Base-by-base conservation (phyloP, 495 filamentous ascomycete species). In the Penicillium pancosmium region DNA sequence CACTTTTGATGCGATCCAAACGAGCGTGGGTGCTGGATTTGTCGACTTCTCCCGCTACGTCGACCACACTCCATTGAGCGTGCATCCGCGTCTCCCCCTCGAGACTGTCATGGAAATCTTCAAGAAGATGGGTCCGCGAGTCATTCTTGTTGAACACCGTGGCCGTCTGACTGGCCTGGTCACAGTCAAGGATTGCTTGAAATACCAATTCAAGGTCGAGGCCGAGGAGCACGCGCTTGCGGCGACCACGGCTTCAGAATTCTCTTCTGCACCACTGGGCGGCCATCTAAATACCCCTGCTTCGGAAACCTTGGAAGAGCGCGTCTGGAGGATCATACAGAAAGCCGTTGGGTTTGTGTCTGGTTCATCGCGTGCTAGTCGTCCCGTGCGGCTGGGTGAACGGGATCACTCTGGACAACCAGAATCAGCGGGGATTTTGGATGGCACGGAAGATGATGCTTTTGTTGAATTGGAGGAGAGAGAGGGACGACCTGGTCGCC, bases 51-150 rank as follows among this genome's bases (percentile, higher is more conserved):
- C 86, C 63, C 86, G 87, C 33, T 97, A 93, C 68, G 88, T 96
- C 40, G 92, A 98, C 71, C 83, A 91, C 47, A 96, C 93, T 0
- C 94, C 95, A 5, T 80, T 98, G 5, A 88, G 92, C 2, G 92
- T 92, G 7, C 95, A 98, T 68, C 94, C 94, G 0, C 88, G 91
- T 2, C 85, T 97, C 6, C 91, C 93, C 0, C 84, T 98, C 0
- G 94, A 98, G 73, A 98, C 94, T 0, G 94, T 97, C 46, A 97
- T 98, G 92, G 94, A 98, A 70, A 85, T 98, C 46, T 98, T 98
- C 81, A 93, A 94, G 69, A 98, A 98, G 79, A 93, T 98, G 74
- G 94, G 95, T 0, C 94, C 94, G 3, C 86, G 95, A 2, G 92
- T 97, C 12, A 91, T 98, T 52, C 80, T 98, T 15, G 90, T 98